Evolutionary conservation across 495 filamentous ascomycete genomes (phyloP).

Genomic region (Cudoniella acicularis): DNA sequence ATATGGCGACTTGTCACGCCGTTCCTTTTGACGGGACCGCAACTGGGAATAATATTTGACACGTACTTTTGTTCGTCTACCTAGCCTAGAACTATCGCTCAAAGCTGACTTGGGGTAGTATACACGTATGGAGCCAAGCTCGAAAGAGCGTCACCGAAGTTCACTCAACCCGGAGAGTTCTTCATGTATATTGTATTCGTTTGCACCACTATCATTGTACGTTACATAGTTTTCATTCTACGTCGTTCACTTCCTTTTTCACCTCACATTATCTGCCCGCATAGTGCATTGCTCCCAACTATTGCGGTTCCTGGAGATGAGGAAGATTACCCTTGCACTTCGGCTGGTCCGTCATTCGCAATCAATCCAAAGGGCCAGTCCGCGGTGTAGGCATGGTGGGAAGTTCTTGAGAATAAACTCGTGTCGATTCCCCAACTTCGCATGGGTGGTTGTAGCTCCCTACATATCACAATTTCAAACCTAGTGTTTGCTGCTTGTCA

Average conservation of each 20-base stretch:
- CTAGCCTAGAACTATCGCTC: not conserved
- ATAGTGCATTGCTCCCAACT: slow-evolving; percentile 68
- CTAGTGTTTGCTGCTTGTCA: slow-evolving; percentile 7
- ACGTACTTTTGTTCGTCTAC: slow-evolving; percentile 72
- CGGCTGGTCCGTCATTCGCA: slow-evolving; percentile 75
- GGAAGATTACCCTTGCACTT: slow-evolving; percentile 90
- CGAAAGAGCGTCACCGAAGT: slow-evolving; percentile 57
- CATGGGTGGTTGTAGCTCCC: slow-evolving; percentile 80
- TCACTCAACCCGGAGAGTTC: slow-evolving; percentile 63
- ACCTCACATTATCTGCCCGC: slow-evolving; percentile 97
- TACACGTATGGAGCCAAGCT: slow-evolving; percentile 62
- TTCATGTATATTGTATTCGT: slow-evolving; percentile 65
- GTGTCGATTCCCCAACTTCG: slow-evolving; percentile 56
- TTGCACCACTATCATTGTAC: slow-evolving; percentile 56
- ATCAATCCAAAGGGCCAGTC: slow-evolving; percentile 63
- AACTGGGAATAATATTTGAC: slow-evolving; percentile 69
- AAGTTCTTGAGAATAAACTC: slow-evolving; percentile 79
- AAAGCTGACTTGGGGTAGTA: slow-evolving; percentile 37
- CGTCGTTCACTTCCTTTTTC: slow-evolving; percentile 23
- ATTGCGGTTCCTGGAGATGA: slow-evolving; percentile 97
- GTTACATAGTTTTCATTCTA: slow-evolving; percentile 28
- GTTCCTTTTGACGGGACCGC: slow-evolving; percentile 66
- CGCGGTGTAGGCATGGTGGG: slow-evolving; percentile 87
- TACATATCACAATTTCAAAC: slow-evolving; percentile 63
- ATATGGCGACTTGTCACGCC: slow-evolving; percentile 65